Base-by-base conservation (phyloP, 2,329 filamentous ascomycete species). In the Cadophora sp. region DNA sequence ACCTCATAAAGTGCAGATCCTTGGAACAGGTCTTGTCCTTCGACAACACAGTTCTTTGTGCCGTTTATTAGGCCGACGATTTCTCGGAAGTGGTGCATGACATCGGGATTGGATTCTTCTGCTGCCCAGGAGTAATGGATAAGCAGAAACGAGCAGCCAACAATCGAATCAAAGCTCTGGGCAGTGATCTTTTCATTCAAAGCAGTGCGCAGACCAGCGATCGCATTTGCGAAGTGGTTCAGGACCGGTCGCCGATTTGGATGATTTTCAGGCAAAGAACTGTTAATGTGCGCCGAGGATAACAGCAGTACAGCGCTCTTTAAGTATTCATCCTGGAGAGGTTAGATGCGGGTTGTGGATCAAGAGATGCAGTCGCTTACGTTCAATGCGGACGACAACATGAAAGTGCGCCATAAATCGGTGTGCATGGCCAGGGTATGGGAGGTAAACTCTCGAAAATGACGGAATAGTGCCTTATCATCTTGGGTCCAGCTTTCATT, bases 281-380 rank as follows among this genome's bases (percentile, higher is more conserved):
- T 33, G 30, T 66, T 64, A 20, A 66, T 64, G 36, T 68, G 66
- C 14, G 63, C 20, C n/a, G 59, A 56, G 3, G 59, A 48, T 3
- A 68, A 27, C 2, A 68, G 60, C 14, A 66, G 41, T 5, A 68
- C 48, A 4, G 59, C 63, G 53, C 56, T 66, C 59, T 61, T 68
- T 4, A 68, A 48, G 27, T 53, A 66, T 4, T 68, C 66, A 27
- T 66, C 24, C 65, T 66, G 36, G 2, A 5, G 22, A 47, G 9
- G 22, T 64, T 48, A 66, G 60, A n/a, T 18, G 39, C 33, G 33
- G 18, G 13, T 27, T 22, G 8, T 16, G 24, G 14, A 22, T 11
- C 13, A 5, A 41, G 11, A 16, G 9, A 14, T 24, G 6, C 6
- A 16, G 14, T 9, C 56, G 18, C 20, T 45, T 53, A 66, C 65